A percentile compares a stretch with the other conserved stretches of the same genome.
These are phyloP conservation scores for Cercophora newfieldiana DNA, from an alignment of 495 filamentous ascomycete species.

Conservation along the genomic window DNA sequence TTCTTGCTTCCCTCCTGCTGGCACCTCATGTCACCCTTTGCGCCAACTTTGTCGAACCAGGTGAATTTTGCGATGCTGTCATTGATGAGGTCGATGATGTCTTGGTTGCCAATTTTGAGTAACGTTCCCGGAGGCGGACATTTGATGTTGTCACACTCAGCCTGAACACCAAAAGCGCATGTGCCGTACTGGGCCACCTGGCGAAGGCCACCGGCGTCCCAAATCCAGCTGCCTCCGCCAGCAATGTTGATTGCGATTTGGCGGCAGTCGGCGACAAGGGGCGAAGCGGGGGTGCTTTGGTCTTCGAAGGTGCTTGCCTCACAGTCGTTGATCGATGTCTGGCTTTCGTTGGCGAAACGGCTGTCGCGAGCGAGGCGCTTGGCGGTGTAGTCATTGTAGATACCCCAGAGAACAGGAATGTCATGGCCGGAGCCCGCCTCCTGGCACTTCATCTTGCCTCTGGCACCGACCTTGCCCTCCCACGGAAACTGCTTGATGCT, in stretches of 20 bases:
- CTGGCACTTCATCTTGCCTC: background rate
- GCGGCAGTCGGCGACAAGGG: background rate
- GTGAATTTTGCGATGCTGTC: too few relatives aligned
- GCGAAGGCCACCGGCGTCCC: background rate
- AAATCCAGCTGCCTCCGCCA: slow-evolving; percentile 5
- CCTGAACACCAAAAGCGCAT: slow-evolving; percentile 4
- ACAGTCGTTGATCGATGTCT: slow-evolving; percentile 18
- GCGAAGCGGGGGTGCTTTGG: background rate
- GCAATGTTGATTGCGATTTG: background rate
- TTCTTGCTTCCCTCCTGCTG: too few relatives aligned
- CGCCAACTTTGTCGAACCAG: too few relatives aligned
- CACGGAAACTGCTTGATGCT: background rate
- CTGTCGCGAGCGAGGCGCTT: too few relatives aligned
- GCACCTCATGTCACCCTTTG: too few relatives aligned
- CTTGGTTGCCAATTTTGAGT: too few relatives aligned
- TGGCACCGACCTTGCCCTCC: background rate
- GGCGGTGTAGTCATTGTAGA: too few relatives aligned
- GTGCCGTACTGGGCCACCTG: slow-evolving; percentile 2
- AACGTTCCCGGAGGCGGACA: too few relatives aligned
- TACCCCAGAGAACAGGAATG: background rate
- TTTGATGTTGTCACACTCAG: too few relatives aligned
- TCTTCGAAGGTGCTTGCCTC: background rate
- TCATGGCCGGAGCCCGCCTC: background rate
- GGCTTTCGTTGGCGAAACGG: too few relatives aligned
- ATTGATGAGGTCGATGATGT: too few relatives aligned